These are phyloP conservation scores for Yarrowia sp. DNA, from an alignment of 805 yeast species.

Conservation along the genomic window DNA sequence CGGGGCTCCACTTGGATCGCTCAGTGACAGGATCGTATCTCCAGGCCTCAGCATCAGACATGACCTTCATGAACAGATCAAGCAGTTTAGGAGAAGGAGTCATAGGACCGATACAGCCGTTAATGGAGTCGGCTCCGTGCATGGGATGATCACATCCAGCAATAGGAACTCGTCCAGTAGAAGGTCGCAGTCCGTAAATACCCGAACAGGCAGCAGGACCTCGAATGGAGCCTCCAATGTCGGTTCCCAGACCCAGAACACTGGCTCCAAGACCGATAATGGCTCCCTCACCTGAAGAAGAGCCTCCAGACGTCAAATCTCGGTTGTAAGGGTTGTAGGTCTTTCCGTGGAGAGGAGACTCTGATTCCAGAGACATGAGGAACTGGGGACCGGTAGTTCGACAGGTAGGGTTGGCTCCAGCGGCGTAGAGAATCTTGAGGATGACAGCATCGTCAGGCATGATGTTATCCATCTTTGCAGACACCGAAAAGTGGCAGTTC, in stretches of 20 bases:
- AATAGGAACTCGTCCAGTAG: constrained; percentile 45
- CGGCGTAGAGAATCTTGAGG: constrained; percentile 29
- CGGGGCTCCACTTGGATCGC: not conserved
- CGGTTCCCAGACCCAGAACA: constrained; percentile 52
- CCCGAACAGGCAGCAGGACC: constrained; percentile 48
- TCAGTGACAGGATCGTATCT: constrained; percentile 2
- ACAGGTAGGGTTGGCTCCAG: constrained; percentile 62
- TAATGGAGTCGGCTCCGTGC: constrained; percentile 61
- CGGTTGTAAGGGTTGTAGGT: constrained; percentile 49
- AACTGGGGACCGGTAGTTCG: constrained; percentile 58
- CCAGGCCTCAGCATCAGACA: constrained; percentile 32
- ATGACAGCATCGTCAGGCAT: constrained; percentile 28
- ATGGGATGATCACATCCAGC: constrained; percentile 51
- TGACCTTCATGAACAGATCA: constrained; percentile 60
- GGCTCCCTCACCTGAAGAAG: constrained; percentile 57
- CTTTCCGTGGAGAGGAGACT: constrained; percentile 47
- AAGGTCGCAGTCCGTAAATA: constrained; percentile 47
- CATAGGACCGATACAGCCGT: constrained; percentile 65
- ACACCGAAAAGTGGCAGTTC: constrained; percentile 10
- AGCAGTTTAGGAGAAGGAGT: constrained; percentile 61
- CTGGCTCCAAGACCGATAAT: constrained; percentile 47
- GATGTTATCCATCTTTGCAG: constrained; percentile 7
- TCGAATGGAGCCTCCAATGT: constrained; percentile 54
- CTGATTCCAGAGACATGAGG: constrained; percentile 56
- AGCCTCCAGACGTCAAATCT: constrained; percentile 50